Evolutionary conservation across 495 filamentous ascomycete species (phyloP).

Genomic region (Parathielavia hyrcaniae): DNA sequence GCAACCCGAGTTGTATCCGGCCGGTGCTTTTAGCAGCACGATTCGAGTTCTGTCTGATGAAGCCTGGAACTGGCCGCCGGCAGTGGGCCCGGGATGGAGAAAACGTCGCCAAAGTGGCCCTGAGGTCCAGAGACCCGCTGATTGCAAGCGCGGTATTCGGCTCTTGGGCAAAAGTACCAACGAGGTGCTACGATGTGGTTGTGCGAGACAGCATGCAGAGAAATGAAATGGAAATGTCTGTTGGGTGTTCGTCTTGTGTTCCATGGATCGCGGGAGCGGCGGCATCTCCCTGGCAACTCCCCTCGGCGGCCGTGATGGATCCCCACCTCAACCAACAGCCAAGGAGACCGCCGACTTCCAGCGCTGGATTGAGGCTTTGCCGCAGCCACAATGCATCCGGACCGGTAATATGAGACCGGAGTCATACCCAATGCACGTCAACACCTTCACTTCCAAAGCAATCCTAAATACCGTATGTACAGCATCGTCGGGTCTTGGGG

Average conservation of each 20-base stretch:
- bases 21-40: not conserved
- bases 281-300: slow-evolving; percentile 9
- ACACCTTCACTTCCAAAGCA: too few species aligned
- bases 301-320: not conserved
- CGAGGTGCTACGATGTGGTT: not conserved
- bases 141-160: not conserved
- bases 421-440: too few species aligned
- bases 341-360: too few species aligned
- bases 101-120: slow-evolving; percentile 5
- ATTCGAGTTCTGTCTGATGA: not conserved
- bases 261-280: slow-evolving; percentile 1
- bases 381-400: too few species aligned
- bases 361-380: too few species aligned
- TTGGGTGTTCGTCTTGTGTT: not conserved
- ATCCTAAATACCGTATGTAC: too few species aligned
- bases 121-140: slow-evolving; percentile 1
- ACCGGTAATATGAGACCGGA: too few species aligned
- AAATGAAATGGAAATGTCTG: not conserved
- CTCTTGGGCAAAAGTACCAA: not conserved
- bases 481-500: too few species aligned
- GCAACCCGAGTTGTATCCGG: not conserved
- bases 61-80: not conserved
- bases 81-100: not conserved
- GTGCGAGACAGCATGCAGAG: not conserved
- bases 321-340: too few species aligned